Base-by-base conservation (phyloP, 345 rosid genomes). In the Euphorbia lathyris region DNA sequence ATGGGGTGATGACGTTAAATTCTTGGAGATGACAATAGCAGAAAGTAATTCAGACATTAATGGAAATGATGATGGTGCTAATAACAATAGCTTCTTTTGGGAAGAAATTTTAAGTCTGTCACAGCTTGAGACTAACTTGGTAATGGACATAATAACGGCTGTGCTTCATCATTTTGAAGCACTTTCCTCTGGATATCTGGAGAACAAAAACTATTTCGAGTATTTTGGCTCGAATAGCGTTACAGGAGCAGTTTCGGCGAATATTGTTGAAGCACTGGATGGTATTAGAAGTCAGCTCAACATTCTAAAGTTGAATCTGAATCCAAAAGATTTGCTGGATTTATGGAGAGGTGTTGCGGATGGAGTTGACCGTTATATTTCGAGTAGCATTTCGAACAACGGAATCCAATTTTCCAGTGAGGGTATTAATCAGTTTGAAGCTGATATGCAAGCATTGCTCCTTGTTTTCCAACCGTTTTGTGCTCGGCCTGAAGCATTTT, bases 281-380 rank as follows among this genome's bases (percentile, higher is more conserved):
- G 69, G 74, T 63, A 53, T 91, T 66, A 77, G 83, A 68, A 70
- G 70, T 58, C 82, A 82, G 70, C 86, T 91, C 26, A 26, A 58
- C 50, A 69, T 72, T 66, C 77, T 83, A 13, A 73, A 70, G 70
- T 63, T 23, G 13, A 79, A 67, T 69, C 88, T 91, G 65, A 87
- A 91, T 69, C 53, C 72, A 19, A 87, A 85, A 67, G 97, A 89
- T 82, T 91, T 91, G 73, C 34, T 82, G 53, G 97, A 87, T 77
- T 69, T 88, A 76, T 89, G 95, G 95, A 83, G 95, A 71, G 86
- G 84, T 65, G 79, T 85, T 3, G 95, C 95, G 0, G 87, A 87
- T 16, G 95, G 91, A 72, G 84, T 91, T 13, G 97, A 91, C 70
- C 89, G 82, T 70, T 91, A 82, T 69, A 79, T 88, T 23, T 82